Evolutionary conservation across 192 early-diverging fungal species (phyloP).

Genomic region (Backusella morwellensis): DNA sequence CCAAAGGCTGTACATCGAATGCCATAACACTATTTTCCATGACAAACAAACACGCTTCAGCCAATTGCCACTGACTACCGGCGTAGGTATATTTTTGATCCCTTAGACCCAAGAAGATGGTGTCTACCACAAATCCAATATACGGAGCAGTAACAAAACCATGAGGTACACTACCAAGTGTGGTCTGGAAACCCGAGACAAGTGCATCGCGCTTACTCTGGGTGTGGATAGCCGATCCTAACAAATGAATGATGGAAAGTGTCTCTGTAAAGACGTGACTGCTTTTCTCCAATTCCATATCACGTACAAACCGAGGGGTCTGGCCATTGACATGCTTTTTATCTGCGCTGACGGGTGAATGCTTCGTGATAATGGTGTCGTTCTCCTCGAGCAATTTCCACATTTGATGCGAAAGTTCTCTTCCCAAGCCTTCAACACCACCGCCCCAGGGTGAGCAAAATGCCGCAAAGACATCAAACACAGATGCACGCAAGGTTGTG

Average conservation of each 20-base stretch:
- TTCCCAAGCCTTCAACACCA: constrained; percentile 35
- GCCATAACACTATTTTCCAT: constrained; percentile 80
- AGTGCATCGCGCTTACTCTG: constrained; percentile 7
- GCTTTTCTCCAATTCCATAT: constrained; percentile 74
- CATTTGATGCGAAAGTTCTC: constrained; percentile 67
- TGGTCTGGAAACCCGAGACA: constrained; percentile 38
- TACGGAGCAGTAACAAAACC: constrained; percentile 71
- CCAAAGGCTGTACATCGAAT: constrained; percentile 64
- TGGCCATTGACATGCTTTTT: not conserved
- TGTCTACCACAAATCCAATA: constrained; percentile 78
- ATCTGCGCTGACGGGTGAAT: constrained; percentile 10
- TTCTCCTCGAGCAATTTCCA: constrained; percentile 80
- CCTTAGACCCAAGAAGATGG: constrained; percentile 76
- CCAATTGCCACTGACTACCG: constrained; percentile 78
- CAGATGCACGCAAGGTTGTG: constrained; percentile 76
- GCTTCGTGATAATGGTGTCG: constrained; percentile 54
- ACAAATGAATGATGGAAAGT: constrained; percentile 76
- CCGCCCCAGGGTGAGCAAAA: constrained; percentile 67
- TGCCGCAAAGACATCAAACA: constrained; percentile 78
- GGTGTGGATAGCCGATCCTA: constrained; percentile 67
- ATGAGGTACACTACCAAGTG: constrained; percentile 49
- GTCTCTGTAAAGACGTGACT: constrained; percentile 77
- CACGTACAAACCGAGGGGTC: constrained; percentile 45
- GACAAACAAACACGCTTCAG: constrained; percentile 65
- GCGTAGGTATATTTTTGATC: constrained; percentile 64